Base-by-base conservation (phyloP, 1,284 basidiomycete genomes). In the Irpex sp. region DNA sequence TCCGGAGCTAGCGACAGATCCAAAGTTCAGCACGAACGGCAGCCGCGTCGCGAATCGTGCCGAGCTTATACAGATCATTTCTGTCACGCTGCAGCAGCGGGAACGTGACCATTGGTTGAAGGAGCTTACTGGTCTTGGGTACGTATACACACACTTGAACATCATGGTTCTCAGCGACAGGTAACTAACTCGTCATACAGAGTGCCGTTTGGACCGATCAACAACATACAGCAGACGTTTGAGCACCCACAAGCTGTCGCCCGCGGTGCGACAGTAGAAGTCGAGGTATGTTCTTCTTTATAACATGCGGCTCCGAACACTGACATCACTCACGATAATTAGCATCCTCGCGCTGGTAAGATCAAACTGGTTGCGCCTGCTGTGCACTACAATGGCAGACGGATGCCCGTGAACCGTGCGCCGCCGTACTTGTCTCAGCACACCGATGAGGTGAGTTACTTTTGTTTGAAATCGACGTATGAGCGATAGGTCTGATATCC, bases 191-290 rank as follows among this genome's bases (percentile, higher is more conserved):
- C 9, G 31, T 57, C 57, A 61, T 62, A 44, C n/a, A 92, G 93
- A 4, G 84, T 97, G 38, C 95, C 94, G 3, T 93, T 93, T 75
- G 93, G 93, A 15, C 94, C 94, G 13, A 97, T 98, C 78, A 97
- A 97, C 75, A 92, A 95, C 70, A 94, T 98, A 66, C 74, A 82
- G 58, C 88, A 96, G 73, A 96, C 96, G 0, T 98, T 98, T 72
- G 85, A 87, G 52, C 96, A 98, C 77, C 93, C 94, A 1, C 96
- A 98, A 77, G 92, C 87, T 2, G 71, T 87, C 61, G 89, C 88
- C 7, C 78, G 91, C 40, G 77, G 79, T 44, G 81, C 88, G 56
- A 82, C 85, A 1, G 79, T 84, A 40, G 86, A 89, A 68, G 78
- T 93, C 26, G 81, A 91, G 64, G 86, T 86, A 70, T 63, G 78